phyloP scores from a whole-genome alignment of 352 stramenopile species.

The Globisporangium alternatum region DNA sequence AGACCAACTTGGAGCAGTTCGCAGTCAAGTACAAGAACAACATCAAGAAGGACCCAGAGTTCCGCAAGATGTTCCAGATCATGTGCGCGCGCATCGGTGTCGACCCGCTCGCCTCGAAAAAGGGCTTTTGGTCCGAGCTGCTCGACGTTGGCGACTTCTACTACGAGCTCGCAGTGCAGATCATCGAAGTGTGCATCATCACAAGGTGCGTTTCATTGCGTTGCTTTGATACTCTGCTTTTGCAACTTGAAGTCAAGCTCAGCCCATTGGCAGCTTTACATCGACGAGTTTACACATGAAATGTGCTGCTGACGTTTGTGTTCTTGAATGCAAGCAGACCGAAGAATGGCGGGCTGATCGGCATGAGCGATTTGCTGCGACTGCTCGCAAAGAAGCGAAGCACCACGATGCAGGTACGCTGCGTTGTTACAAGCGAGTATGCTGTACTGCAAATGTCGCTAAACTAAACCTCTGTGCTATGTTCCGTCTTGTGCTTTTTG shows the following conservation, averaged over 20 bases:
- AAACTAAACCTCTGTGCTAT: background rate
- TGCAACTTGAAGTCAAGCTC: background rate
- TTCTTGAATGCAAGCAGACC: conserved; percentile 29
- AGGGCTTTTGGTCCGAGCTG: conserved; percentile 97
- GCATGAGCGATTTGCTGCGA: conserved; percentile 75
- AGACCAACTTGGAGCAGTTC: conserved; percentile 91
- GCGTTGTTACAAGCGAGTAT: background rate
- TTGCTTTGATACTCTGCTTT: background rate
- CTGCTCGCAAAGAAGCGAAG: conserved; percentile 71
- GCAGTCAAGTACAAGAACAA: conserved; percentile 93
- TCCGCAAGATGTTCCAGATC: conserved; percentile 92
- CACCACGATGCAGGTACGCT: conserved; percentile 47
- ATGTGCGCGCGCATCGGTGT: conserved; percentile 97
- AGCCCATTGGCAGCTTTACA: background rate
- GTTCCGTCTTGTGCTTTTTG: conserved; percentile 4
- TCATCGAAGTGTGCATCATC: conserved; percentile 97
- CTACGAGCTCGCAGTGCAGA: conserved; percentile 99
- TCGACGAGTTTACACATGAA: background rate
- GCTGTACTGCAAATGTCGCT: background rate
- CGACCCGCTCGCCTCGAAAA: conserved; percentile 96
- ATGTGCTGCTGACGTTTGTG: background rate
- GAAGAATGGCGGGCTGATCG: conserved; percentile 83
- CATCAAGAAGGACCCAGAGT: conserved; percentile 94
- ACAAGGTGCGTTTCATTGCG: conserved; percentile 48
- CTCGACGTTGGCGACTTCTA: conserved; percentile 99